These are phyloP conservation scores for Pulveroboletus ravenelii DNA, from an alignment of 768 basidiomycete genomes.

Conservation along the genomic window DNA sequence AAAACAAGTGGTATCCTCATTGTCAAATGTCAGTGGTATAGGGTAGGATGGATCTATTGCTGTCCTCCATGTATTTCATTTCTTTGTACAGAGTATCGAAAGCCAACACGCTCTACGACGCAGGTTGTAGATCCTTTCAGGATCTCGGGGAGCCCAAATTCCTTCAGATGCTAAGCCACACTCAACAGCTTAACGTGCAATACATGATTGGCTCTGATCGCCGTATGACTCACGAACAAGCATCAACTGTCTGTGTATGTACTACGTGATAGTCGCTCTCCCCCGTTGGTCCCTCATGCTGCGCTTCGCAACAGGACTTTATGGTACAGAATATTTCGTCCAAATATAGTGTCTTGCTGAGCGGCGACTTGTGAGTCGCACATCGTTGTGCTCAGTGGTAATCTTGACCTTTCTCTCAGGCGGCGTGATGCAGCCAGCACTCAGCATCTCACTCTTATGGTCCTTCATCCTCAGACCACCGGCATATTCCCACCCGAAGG, in stretches of 20 bases:
- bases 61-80: neutral
- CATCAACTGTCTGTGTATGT: constrained; percentile 44
- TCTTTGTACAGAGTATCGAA: constrained; percentile 12
- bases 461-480: constrained; percentile 16
- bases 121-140: constrained; percentile 43
- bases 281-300: neutral
- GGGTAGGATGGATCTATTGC: constrained; percentile 37
- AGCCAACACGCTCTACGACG: constrained; percentile 44
- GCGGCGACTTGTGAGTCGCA: constrained; percentile 54
- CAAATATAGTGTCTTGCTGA: constrained; percentile 46
- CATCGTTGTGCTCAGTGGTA: neutral
- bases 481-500: constrained; percentile 14
- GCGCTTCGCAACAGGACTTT: constrained; percentile 38
- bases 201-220: constrained; percentile 39
- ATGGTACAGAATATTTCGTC: constrained; percentile 42
- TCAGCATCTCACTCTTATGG: constrained; percentile 8
- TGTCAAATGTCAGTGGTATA: constrained; percentile 41
- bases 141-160: constrained; percentile 40
- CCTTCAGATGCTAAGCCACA: constrained; percentile 33
- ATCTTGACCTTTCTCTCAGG: constrained; percentile 22
- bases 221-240: constrained; percentile 37
- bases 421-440: constrained; percentile 39
- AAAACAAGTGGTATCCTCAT: constrained; percentile 26
- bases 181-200: constrained; percentile 36
- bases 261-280: neutral